Conservation (phyloP, 345 rosid species). For the Psidium friedrichsthalianum region DNA sequence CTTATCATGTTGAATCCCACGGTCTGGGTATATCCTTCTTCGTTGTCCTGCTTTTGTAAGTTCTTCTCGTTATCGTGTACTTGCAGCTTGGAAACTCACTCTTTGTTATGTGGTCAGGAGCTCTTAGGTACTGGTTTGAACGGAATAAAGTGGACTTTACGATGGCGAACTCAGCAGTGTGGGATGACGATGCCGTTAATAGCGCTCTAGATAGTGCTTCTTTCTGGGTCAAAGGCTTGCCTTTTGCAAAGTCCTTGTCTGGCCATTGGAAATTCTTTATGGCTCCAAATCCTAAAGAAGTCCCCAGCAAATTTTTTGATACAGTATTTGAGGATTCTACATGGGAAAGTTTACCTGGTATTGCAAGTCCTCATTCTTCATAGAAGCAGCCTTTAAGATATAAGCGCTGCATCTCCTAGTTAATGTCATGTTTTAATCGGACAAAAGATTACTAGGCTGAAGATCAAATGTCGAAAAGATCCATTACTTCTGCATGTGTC, state of each 20-base stretch:
- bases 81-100: not conserved
- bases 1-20: not conserved
- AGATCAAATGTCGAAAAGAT: not conserved
- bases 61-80: not conserved
- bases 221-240: constrained; percentile 73
- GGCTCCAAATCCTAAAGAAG: constrained; percentile 51
- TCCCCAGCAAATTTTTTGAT: constrained; percentile 52
- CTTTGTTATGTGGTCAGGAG: constrained; percentile 28
- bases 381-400: not conserved
- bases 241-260: constrained; percentile 73
- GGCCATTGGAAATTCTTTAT: constrained; percentile 85
- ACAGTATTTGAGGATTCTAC: constrained; percentile 51
- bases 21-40: not conserved
- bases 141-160: constrained; percentile 65
- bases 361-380: not conserved
- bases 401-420: not conserved
- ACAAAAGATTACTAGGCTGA: not conserved
- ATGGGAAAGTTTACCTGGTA: constrained; percentile 79
- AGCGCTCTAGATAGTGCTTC: constrained; percentile 67
- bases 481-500: not conserved
- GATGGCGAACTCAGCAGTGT: constrained; percentile 57
- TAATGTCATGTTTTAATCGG: not conserved
- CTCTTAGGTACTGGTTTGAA: constrained; percentile 74
- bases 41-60: not conserved
- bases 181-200: constrained; percentile 83